Evolutionary conservation across 257 asterid species (phyloP), one percentile per base, ranked within the genome.

Genomic region (Marsdenia floribunda): DNA sequence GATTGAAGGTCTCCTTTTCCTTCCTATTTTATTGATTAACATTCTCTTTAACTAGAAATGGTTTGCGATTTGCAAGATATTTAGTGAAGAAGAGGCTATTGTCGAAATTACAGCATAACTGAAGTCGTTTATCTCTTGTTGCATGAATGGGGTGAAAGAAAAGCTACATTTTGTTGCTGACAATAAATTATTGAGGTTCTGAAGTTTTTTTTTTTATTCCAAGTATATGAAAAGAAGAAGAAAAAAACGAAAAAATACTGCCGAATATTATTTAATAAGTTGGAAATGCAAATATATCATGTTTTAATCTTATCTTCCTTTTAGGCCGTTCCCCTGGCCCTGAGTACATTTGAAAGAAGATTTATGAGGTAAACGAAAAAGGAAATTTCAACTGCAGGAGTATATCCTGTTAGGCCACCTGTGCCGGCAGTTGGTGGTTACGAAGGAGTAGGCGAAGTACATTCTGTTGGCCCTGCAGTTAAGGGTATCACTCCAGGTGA

Each of bases 361-460:
- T 66, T 38, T 18, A 19, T 46, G 46, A 38, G 7, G 10, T 0
- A 66, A 18, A 66, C 21, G 2, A 11, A 38, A 38, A 38, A 19
- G 18, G 9, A 46, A 40, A 37, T 38, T 64, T 18, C 18, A 66
- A 26, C 10, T 35, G 37, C 71, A 91, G 99, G 98, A 77, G 96
- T 89, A 24, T 95, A 95, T 83, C 99, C 99, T 46, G 97, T 95
- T 82, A 86, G 97, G 82, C 99, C 99, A 8, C 84, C 89, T 4
- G 79, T 90, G 75, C 99, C 99, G 69, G 99, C 99, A 16, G 85
- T 92, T 54, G 99, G 98, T 37, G 99, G 99, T 46, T 95, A 95
- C 74, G 99, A 92, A 81, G 99, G 99, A 50, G 96, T 95, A n/a
- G 99, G 97, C 61, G 96, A 90, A 81, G 93, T 95, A 22, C 86